Percentiles rank a stretch among this genome's conserved stretches.
phyloP scores from a whole-genome alignment of 169 alveolate species.

The Plasmodium yoelii region DNA sequence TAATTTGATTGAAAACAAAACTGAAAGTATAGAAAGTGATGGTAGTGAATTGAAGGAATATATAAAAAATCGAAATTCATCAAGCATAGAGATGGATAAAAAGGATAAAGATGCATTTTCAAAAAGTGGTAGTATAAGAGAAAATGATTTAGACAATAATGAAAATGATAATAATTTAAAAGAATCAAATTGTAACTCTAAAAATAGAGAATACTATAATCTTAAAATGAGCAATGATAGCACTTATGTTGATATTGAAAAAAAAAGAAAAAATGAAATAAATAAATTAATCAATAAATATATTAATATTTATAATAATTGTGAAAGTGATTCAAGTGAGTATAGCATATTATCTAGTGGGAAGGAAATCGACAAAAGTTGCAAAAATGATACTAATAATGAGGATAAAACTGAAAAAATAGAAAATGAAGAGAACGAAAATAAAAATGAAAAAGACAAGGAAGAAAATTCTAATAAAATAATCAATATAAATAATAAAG shows the following conservation, averaged over 20 bases:
- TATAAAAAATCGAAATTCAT: constrained; percentile 18
- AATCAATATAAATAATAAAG: not conserved
- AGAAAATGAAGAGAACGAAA: not conserved
- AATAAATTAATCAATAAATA: constrained; percentile 42
- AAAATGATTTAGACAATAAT: not conserved
- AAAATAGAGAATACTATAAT: not conserved
- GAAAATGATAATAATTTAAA: not conserved
- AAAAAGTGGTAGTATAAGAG: constrained; percentile 7
- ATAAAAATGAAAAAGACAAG: constrained; percentile 6
- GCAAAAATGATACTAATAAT: not conserved
- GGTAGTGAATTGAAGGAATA: constrained; percentile 39
- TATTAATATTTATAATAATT: constrained; percentile 24
- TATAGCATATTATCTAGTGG: constrained; percentile 42
- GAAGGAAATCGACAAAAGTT: not conserved
- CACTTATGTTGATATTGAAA: constrained; percentile 6
- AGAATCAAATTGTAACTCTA: not conserved
- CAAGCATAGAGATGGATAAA: not conserved
- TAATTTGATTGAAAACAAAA: not conserved
- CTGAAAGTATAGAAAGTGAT: constrained; percentile 16
- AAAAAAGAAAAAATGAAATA: constrained; percentile 59
- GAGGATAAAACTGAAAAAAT: constrained; percentile 2
- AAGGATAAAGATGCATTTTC: not conserved
- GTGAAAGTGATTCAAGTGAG: constrained; percentile 42
- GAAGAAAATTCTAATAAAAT: not conserved
- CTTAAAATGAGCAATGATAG: not conserved